Conservation (phyloP, 1,284 basidiomycete genomes). For the Neotropicomus parvogracilis region DNA sequence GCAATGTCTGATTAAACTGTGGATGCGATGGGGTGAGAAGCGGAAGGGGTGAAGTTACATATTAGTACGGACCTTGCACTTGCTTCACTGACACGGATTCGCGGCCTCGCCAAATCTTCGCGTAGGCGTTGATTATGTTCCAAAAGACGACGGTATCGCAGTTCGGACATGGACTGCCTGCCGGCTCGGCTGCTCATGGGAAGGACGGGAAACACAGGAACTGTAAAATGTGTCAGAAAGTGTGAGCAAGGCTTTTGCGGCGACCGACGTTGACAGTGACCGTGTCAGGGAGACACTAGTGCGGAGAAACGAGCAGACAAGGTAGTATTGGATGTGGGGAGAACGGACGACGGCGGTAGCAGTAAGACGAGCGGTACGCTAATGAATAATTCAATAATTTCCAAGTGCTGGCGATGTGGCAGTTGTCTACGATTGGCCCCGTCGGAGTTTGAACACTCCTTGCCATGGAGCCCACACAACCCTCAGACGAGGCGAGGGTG, state of each 20-base stretch:
- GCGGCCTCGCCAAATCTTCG: conserved; percentile 86
- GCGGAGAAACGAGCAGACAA: neutral
- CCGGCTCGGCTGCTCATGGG: conserved; percentile 59
- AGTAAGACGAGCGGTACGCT: conserved; percentile 12
- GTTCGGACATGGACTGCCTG: conserved; percentile 91
- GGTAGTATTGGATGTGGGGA: too few species aligned
- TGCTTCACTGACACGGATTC: conserved; percentile 89
- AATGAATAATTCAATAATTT: neutral
- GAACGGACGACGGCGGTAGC: conserved; percentile 9
- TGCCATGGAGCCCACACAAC: conserved; percentile 46
- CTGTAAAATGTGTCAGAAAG: conserved; percentile 11
- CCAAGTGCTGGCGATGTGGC: too few species aligned
- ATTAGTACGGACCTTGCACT: conserved; percentile 67
- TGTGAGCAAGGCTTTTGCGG: neutral
- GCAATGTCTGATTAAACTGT: conserved; percentile 87
- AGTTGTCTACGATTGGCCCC: too few species aligned
- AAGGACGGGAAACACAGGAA: conserved; percentile 2
- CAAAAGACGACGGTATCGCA: conserved; percentile 87
- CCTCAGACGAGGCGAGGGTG: conserved; percentile 71
- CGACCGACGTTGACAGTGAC: conserved; percentile 10
- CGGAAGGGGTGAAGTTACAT: neutral
- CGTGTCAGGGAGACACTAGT: neutral
- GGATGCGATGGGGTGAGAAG: conserved; percentile 8
- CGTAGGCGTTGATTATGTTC: conserved; percentile 91
- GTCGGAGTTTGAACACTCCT: conserved; percentile 4